Evolutionary conservation across 1,284 basidiomycete genomes (phyloP), one percentile per base, ranked within the genome.

Genomic region (Flammula alnicola): DNA sequence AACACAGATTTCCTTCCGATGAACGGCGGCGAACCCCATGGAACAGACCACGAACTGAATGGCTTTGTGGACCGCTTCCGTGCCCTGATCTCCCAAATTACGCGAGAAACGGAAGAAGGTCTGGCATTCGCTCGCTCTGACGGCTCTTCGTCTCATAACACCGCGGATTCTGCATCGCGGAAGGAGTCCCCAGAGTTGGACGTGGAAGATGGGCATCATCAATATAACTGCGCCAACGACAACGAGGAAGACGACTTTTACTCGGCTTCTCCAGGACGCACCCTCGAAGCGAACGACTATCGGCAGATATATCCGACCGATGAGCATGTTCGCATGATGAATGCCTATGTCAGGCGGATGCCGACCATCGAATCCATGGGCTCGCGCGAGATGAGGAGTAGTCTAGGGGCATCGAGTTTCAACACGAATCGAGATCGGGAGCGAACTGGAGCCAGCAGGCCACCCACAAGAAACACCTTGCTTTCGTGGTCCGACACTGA

Each of bases 281-380:
- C 40, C 14, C 37, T 54, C 29, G 42, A 44, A 12, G 41, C 47
- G 19, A 66, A 69, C 50, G 70, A 76, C 44, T 73, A 74, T 45
- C 68, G 71, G 26, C 63, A 68, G 16, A 69, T 67, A 4, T 72
- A 74, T 49, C 69, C 66, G 3, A 67, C 70, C 3, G 79, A 80
- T 32, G 78, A 79, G 44, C 76, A 77, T 48, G 69, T 88, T 11
- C 73, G 73, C 11, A 76, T 89, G 51, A 68, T 88, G 49, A 84
- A 86, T 33, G 72, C 76, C 16, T 79, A 74, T 54, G 74, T 89
- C 44, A 75, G 78, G 41, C 81, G 86, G 20, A 88, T 89, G 86
- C 81, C 86, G 26, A 89, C 87, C 14, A 89, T 89, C 57, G 84
- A 88, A 62, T 82, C 79, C 30, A 72, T 88, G 63, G 85, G 84